Conservation (phyloP, 352 stramenopile genomes). For the Phytophthora pluvialis region DNA sequence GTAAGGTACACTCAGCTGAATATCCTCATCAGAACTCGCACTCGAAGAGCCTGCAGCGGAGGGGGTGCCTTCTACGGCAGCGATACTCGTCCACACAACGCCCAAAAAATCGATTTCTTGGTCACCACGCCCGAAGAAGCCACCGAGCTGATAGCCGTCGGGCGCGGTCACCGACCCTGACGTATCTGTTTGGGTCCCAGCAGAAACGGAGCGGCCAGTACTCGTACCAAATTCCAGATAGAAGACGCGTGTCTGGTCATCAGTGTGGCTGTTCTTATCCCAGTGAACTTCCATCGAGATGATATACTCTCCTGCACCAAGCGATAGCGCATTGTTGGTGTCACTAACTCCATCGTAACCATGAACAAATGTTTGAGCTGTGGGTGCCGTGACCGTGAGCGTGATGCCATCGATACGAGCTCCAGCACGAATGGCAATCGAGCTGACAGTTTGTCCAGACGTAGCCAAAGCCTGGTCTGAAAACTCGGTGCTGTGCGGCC, state of each 20-base stretch:
- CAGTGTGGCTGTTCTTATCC: background rate
- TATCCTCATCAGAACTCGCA: constrained; percentile 4
- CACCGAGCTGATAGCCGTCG: constrained; percentile 18
- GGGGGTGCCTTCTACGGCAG: background rate
- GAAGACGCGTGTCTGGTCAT: constrained; percentile 7
- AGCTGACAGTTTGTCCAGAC: constrained; percentile 11
- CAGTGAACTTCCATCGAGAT: constrained; percentile 13
- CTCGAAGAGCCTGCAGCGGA: background rate
- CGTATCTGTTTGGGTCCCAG: constrained; percentile 1
- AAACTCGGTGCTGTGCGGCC: constrained; percentile 12
- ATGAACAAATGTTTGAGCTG: constrained; percentile 7
- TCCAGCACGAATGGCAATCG: constrained; percentile 5
- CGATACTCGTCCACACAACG: constrained; percentile 22
- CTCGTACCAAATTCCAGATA: constrained; percentile 10
- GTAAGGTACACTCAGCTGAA: constrained; percentile 17
- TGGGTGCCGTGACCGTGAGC: constrained; percentile 2
- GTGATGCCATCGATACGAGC: constrained; percentile 12
- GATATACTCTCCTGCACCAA: background rate
- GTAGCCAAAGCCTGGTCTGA: constrained; percentile 2
- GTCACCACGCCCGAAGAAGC: constrained; percentile 15
- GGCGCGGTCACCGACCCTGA: constrained; percentile 7
- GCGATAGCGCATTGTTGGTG: background rate
- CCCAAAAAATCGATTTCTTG: constrained; percentile 20
- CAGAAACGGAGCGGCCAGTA: background rate
- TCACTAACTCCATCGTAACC: constrained; percentile 9